Base-by-base conservation (phyloP, 371 early-diverging fungal species). In the Quaeritorhiza haematococci region DNA sequence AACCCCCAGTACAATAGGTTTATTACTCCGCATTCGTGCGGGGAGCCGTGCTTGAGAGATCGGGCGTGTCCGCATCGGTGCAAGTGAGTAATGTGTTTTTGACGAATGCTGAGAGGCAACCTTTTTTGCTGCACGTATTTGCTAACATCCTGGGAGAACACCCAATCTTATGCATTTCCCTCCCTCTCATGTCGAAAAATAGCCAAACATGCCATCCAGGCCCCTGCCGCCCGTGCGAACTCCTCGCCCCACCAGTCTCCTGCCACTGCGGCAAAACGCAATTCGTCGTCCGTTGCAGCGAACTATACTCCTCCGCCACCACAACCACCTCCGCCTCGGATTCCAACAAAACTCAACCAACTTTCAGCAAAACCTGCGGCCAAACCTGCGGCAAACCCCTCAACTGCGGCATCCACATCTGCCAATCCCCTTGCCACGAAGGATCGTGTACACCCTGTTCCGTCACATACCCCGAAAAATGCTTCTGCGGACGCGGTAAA, bases 201-300 rank as follows among this genome's bases (percentile, higher is more conserved):
- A 53, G 59, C 55, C 78, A 83, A 50, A 87, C 77, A 21, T 94
- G 95, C 59, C 96, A 96, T 73, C 94, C 96, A 7, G 96, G 96
- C 1, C 94, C 93, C 15, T 96, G 96, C 58, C 86, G 89, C 28
- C 91, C 93, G 1, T 96, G 96, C 68, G 83, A 84, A 23, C 80
- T 83, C 13, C 71, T 88, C 71, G 89, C 89, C 3, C 88, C 91
- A 1, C 64, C 75, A 5, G 76, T 80, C 41, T 68, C 67, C 5
- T 96, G 96, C 72, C 86, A 80, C 64, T 96, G 96, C 71, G 93
- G 93, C 8, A 79, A 81, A 35, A 68, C 77, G 13, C 68, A 68
- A 0, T 80, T 79, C 58, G 80, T 60, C 73, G 84, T 72, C 55
- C 76, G 33, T 75, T 72, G 67, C 48, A 61, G 53, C 34, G 55